A percentile compares a stretch with the other conserved stretches of the same genome.
phyloP scores from a whole-genome alignment of 1,284 basidiomycete species.

The Rhodotorula sp. region DNA sequence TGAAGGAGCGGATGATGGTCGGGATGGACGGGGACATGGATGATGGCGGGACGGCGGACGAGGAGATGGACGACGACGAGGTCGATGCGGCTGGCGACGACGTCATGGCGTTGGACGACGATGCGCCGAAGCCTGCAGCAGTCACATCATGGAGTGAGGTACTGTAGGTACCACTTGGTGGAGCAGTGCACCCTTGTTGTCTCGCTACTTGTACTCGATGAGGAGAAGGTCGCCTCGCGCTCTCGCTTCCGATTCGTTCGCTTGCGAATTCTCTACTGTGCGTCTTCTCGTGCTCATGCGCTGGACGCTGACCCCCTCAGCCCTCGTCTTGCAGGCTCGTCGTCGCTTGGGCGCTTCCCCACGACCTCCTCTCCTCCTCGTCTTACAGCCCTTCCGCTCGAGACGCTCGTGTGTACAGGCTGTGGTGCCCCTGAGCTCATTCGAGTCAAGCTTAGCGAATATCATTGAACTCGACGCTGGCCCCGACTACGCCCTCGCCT shows the following conservation, averaged over 20 bases:
- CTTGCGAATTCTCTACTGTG: not conserved
- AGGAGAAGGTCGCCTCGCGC: not conserved
- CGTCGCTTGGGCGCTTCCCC: too few relatives aligned
- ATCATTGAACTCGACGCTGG: too few relatives aligned
- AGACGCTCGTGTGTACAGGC: too few relatives aligned
- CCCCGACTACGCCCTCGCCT: too few relatives aligned
- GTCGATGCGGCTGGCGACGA: not conserved
- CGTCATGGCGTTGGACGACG: not conserved
- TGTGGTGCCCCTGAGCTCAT: too few relatives aligned
- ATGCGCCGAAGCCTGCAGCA: not conserved
- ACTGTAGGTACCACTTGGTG: not conserved
- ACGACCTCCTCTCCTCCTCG: too few relatives aligned
- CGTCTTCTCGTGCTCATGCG: too few relatives aligned
- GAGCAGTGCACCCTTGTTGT: not conserved
- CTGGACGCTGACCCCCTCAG: too few relatives aligned
- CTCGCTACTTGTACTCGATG: not conserved
- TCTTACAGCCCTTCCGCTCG: too few relatives aligned
- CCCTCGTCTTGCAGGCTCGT: too few relatives aligned
- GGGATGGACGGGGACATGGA: not conserved
- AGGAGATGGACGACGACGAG: not conserved
- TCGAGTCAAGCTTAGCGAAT: too few relatives aligned
- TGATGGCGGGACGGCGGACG: not conserved
- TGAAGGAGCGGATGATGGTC: slow-evolving; percentile 4
- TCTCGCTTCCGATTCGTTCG: not conserved
- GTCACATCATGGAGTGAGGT: not conserved